Conservation (phyloP, 164 flowering plant genomes). For the Magnolia officinalis region DNA sequence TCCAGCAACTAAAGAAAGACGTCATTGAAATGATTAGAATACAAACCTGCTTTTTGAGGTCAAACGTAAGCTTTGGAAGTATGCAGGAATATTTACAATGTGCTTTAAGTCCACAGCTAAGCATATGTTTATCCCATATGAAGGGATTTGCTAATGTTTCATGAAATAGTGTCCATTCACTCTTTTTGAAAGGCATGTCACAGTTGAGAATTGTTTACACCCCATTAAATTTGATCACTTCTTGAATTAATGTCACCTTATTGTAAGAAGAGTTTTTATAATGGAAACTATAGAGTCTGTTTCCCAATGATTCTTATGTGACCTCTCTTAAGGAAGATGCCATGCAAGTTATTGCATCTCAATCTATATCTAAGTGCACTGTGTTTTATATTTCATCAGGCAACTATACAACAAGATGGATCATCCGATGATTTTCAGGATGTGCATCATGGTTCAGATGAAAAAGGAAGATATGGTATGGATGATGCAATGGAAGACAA, state of each 20-base stretch:
- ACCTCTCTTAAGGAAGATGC: too few species aligned
- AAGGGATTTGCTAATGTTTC: background rate
- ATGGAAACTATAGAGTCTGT: background rate
- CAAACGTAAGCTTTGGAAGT: slow-evolving; percentile 44
- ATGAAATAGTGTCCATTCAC: background rate
- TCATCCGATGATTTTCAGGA: slow-evolving; percentile 71
- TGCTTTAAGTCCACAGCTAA: background rate
- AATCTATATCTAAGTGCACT: background rate
- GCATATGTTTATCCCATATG: background rate
- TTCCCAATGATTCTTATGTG: background rate
- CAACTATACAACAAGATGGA: slow-evolving; percentile 48
- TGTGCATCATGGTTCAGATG: slow-evolving; percentile 30
- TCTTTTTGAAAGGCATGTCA: background rate
- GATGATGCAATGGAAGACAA: slow-evolving; percentile 82
- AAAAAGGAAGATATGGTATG: slow-evolving; percentile 56
- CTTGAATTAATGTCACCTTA: background rate
- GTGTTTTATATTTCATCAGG: slow-evolving; percentile 31
- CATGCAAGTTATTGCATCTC: background rate
- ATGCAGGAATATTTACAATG: background rate
- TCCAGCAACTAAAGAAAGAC: slow-evolving; percentile 79
- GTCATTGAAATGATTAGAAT: slow-evolving; percentile 70
- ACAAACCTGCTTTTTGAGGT: slow-evolving; percentile 37
- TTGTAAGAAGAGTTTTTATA: background rate
- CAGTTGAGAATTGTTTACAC: background rate
- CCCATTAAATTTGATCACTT: background rate